Base-by-base conservation (phyloP, 192 early-diverging fungal species). In the Coemansia sp. region DNA sequence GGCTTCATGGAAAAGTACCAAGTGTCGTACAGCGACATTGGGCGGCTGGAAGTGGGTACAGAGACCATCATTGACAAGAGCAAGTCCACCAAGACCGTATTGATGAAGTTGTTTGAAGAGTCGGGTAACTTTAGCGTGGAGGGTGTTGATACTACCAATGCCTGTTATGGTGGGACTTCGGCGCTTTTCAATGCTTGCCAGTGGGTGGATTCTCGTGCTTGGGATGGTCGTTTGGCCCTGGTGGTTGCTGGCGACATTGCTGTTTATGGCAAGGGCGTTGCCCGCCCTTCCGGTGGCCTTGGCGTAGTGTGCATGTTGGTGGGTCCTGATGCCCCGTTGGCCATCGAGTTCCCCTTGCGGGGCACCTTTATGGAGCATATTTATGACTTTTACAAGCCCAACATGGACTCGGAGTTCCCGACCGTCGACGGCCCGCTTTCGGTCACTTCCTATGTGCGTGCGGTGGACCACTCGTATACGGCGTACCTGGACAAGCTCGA, bases 51-150 rank as follows among this genome's bases (percentile, higher is more conserved):
- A 58, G 92, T 99, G 32, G 96, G 96, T 32, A 99, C 96, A 37
- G 96, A 99, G 71, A 95, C 96, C 33, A 94, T 99, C 58, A 91
- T 99, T 46, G 96, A 99, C 81, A 99, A 99, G 78, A 90, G 89
- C 48, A 99, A 99, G 81, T 87, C 91, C 21, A 92, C 94, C 60
- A 99, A 99, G 79, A 83, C 91, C 7, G 86, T 87, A 23, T 80
- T 99, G 47, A 99, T 99, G 96, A 85, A 87, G 47, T 80, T 99
- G 25, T 99, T 99, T 56, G 69, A 71, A 38, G 86, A 90, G 48
- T 83, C 84, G 29, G 90, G 87, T 30, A 99, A 99, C 82, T 83
- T 82, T 39, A 86, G 85, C 61, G 87, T 99, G 23, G 94, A 92
- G 66, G 96, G 96, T 32, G 87, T 99, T 38, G 94, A 97, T 57